Percentiles rank a stretch among this genome's conserved stretches.
Conservation (phyloP, 768 basidiomycete genomes). For the Sporobolomyces pararoseus region DNA sequence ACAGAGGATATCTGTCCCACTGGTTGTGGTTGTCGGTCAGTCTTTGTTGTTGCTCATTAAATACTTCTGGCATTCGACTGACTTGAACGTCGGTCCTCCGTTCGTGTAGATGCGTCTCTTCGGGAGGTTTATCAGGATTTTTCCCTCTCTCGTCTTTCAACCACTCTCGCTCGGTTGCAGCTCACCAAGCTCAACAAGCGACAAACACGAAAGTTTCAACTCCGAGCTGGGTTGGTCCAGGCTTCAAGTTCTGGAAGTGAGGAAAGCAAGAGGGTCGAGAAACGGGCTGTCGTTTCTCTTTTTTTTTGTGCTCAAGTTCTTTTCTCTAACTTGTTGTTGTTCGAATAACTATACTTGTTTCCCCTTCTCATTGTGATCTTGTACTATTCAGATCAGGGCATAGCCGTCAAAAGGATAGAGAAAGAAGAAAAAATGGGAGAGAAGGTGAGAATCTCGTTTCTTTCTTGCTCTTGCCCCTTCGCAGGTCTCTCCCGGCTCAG, state of each 20-base stretch:
- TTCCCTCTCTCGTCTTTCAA: too few relatives aligned
- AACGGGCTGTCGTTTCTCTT: too few relatives aligned
- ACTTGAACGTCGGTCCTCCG: too few relatives aligned
- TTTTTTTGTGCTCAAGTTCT: neutral
- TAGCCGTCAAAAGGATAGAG: too few relatives aligned
- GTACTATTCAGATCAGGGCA: too few relatives aligned
- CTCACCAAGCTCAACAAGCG: neutral
- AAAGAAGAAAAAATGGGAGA: too few relatives aligned
- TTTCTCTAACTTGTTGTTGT: neutral
- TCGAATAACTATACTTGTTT: neutral
- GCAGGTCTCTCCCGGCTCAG: too few relatives aligned
- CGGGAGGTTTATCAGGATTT: conserved; percentile 25
- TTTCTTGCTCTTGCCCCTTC: too few relatives aligned
- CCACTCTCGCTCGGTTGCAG: neutral
- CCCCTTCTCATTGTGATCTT: neutral
- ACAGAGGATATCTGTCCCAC: conserved; percentile 21
- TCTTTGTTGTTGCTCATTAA: neutral
- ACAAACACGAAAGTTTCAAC: neutral
- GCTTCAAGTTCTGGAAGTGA: neutral
- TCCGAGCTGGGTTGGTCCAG: conserved; percentile 3
- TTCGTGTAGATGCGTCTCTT: conserved; percentile 13
- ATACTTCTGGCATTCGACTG: neutral
- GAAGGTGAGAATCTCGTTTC: too few relatives aligned
- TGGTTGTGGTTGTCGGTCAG: conserved; percentile 38
- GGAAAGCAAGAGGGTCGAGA: neutral